Evolutionary conservation across 257 asterid genomes (phyloP), one percentile per base, ranked within the genome.

Genomic region (Echites panduratus): DNA sequence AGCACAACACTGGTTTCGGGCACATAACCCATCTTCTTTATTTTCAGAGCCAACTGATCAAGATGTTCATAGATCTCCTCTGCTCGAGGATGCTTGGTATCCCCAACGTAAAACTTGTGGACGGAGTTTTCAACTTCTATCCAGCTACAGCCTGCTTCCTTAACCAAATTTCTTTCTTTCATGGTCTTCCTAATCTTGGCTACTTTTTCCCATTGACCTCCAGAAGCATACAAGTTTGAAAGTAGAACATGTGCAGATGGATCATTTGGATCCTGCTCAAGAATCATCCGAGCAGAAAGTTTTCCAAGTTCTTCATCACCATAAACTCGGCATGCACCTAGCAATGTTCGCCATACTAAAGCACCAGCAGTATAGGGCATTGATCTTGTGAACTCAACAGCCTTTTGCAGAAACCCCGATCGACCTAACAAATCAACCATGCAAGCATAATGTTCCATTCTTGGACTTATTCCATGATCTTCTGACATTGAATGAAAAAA

Each of bases 131-230:
- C 96, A n/a, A 83, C 71, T 81, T 94, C 99, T 14, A 94, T 84
- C 99, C 99, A 94, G 84, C 99, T 94, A 76, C 90, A 91, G 0
- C 99, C 97, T 0, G 97, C 96, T 82, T 94, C 97, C 84, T 91
- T 94, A 61, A 85, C 86, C 87, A 94, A 32, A 67, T 78, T 88
- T 77, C 86, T 81, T 63, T 84, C 88, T 78, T 85, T 89, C 99
- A 94, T 91, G 40, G 76, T 78, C 77, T 87, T 86, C 70, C 99
- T 82, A 22, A 89, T 80, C 73, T 72, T 75, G 5, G 88, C 83
- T 13, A 83, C 95, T 10, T 83, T 70, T 66, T 85, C 96, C 95
- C 96, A 94, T 45, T 86, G 87, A 44, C 97, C 96, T 1, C 47
- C 35, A 0, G 95, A 91, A 7, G 97, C 97, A 43, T 88, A 86